A percentile compares a stretch with the other conserved stretches of the same genome.
Conservation (phyloP, 2,329 filamentous ascomycete genomes). For the Orbilia brochopaga region DNA sequence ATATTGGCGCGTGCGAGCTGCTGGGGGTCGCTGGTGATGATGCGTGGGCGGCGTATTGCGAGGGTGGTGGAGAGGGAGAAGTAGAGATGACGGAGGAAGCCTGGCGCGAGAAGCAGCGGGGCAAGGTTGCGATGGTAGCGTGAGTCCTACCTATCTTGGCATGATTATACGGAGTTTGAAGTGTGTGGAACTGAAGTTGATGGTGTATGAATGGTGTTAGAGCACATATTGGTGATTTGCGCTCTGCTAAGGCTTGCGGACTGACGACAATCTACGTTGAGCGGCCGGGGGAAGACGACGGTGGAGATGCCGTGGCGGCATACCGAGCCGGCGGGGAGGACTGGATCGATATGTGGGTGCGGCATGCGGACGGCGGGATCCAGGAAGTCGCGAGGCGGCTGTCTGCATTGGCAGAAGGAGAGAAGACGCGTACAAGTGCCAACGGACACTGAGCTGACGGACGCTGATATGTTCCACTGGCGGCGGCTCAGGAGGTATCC, state of each 20-base stretch:
- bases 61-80: conserved; percentile 2
- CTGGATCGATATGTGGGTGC: conserved; percentile 72
- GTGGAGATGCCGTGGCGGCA: conserved; percentile 63
- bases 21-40: conserved; percentile 27
- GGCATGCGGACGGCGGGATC: conserved; percentile 62
- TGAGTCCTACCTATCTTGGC: conserved; percentile 71
- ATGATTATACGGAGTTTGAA: no score
- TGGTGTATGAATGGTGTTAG: neutral
- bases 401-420: neutral
- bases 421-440: neutral
- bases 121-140: conserved; percentile 76
- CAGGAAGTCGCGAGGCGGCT: conserved; percentile 63
- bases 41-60: conserved; percentile 18
- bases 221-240: conserved; percentile 33
- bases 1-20: conserved; percentile 69
- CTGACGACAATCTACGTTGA: conserved; percentile 77
- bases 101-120: conserved; percentile 30
- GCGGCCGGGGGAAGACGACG: conserved; percentile 68
- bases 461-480: no score
- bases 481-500: no score
- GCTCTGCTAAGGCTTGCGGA: conserved; percentile 68
- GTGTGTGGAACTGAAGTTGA: no score
- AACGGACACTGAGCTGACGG: neutral
- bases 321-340: conserved; percentile 63
- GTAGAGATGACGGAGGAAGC: conserved; percentile 8